Evolutionary conservation across 2,329 filamentous ascomycete genomes (phyloP), one percentile per base, ranked within the genome.

Genomic region (Fusarium vanettenii): DNA sequence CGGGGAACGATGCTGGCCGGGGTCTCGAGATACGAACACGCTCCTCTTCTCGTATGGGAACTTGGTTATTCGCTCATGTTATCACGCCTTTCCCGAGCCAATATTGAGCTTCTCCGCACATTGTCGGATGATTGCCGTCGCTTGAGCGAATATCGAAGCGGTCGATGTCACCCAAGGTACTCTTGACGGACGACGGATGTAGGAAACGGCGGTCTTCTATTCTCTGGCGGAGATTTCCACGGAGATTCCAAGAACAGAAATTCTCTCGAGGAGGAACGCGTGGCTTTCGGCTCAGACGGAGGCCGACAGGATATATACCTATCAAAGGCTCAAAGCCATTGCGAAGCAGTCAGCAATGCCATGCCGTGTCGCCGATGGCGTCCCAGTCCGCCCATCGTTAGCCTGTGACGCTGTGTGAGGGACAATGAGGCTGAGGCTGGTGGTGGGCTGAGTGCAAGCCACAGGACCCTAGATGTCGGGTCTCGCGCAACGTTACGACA

Each of bases 401-500:
- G 35, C 16, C 62, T 13, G 37, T 45, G 59, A 62, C 61, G 39
- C 55, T 67, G 57, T 43, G 41, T 31, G 57, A 37, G 35, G 35
- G 35, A 37, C 35, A 18, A 18, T 37, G 35, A 69, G 72, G 71
- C 72, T 74, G 71, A 66, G 72, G 69, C 57, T 66, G 45, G 48
- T 31, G 37, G 56, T 72, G 39, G 31, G 66, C 27, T 63, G 67
- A 70, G 64, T 48, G 60, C 66, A 72, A 67, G 72, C 74, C 72
- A 75, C 64, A 69, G 50, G 45, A 33, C 27, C 56, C 43, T 29
- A 70, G 60, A 59, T 67, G 66, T 71, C 72, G 63, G 64, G 29
- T 61, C 55, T 64, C 69, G 68, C 68, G 66, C 72, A 78, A 78
- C 76, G 76, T 78, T 78, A 74, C 76, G 64, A 55, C 48, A 55